Conservation (phyloP, 176 grass and related monocot genomes). For the Zoysia pacifica region DNA sequence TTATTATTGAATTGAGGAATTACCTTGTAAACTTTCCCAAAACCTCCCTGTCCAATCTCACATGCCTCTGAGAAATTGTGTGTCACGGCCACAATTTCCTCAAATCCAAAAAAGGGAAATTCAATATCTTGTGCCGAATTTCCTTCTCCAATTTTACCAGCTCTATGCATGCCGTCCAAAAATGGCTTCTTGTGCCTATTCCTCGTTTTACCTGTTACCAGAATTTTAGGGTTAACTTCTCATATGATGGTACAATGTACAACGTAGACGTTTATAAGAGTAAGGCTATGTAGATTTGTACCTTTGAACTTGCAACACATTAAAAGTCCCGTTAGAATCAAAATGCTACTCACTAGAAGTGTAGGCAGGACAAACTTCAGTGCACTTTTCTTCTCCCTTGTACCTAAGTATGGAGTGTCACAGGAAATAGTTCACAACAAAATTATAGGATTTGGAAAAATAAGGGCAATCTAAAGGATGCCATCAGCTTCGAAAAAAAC, state of each 20-base stretch:
- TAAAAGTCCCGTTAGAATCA: background rate
- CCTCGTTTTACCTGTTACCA: background rate
- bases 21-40: conserved; percentile 55
- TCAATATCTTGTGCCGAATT: background rate
- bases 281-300: background rate
- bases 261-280: background rate
- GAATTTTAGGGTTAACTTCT: background rate
- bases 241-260: background rate
- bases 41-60: conserved; percentile 43
- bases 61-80: conserved; percentile 22
- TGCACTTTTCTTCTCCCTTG: background rate
- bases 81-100: conserved; percentile 15
- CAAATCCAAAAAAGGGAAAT: conserved; percentile 26
- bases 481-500: too few species aligned
- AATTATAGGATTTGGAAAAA: too few species aligned
- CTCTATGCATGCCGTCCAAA: background rate
- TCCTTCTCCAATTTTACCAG: background rate
- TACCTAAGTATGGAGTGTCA: background rate
- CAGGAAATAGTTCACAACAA: too few species aligned
- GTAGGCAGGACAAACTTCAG: background rate
- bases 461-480: too few species aligned
- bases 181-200: background rate
- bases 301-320: conserved; percentile 16
- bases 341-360: background rate
- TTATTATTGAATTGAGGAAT: too few species aligned